A percentile compares a stretch with the other conserved stretches of the same genome.
phyloP scores from a whole-genome alignment of 2,329 filamentous ascomycete genomes.

The Huntiella savannae region DNA sequence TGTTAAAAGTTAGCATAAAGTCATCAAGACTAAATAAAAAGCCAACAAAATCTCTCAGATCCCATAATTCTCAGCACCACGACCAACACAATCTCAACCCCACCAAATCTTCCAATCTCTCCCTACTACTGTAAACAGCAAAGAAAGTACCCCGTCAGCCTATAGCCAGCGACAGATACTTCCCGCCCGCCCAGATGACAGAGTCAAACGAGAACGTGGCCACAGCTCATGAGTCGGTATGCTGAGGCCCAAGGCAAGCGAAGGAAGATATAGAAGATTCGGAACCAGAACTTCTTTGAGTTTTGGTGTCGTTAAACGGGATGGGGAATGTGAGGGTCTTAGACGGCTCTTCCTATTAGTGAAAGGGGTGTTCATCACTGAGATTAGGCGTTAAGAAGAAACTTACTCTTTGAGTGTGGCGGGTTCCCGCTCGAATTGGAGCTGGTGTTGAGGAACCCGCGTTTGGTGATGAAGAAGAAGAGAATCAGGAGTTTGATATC shows the following conservation, averaged over 20 bases:
- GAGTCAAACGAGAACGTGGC: neutral
- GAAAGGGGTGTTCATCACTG: slow-evolving; percentile 1
- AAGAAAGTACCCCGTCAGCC: neutral
- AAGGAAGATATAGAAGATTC: neutral
- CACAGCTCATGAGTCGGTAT: neutral
- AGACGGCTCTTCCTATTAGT: slow-evolving; percentile 4
- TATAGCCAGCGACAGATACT: neutral
- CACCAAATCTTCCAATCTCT: neutral
- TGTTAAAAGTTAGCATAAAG: neutral
- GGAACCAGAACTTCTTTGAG: neutral
- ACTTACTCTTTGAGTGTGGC: too few species aligned
- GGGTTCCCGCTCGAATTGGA: too few species aligned
- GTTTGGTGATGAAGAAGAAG: too few species aligned
- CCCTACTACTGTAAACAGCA: neutral
- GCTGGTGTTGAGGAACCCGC: too few species aligned
- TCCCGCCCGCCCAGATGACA: neutral
- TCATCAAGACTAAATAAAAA: neutral
- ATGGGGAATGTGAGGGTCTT: neutral
- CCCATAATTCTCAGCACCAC: neutral
- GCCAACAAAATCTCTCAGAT: neutral
- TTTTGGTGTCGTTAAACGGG: neutral
- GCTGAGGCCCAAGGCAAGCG: neutral
- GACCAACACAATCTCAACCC: neutral
- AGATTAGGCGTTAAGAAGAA: neutral
- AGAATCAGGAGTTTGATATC: too few species aligned